Evolutionary conservation across 73 alveolate species (phyloP).

Genomic region (Breviolum minutum): DNA sequence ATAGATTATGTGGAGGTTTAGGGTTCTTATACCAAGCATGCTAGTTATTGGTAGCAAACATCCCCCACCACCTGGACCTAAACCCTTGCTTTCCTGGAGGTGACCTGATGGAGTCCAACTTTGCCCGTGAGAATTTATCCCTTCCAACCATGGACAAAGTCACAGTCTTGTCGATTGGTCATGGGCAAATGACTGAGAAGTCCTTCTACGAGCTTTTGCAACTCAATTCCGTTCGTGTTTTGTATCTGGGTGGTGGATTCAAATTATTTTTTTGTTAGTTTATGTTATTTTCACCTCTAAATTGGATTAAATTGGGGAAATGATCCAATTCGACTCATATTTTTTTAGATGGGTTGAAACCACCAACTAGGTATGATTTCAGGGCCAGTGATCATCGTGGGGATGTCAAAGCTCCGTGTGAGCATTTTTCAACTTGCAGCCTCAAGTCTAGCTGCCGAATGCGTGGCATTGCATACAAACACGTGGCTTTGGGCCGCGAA

Average conservation of each 20-base stretch:
- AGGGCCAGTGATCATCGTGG: slow-evolving; percentile 89
- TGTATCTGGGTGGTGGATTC: neutral
- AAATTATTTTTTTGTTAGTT: neutral
- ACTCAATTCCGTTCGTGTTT: slow-evolving; percentile 33
- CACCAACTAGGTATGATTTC: slow-evolving; percentile 60
- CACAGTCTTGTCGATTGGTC: slow-evolving; percentile 53
- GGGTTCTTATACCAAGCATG: neutral
- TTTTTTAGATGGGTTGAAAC: too few relatives aligned
- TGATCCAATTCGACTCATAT: too few relatives aligned
- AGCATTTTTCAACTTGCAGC: slow-evolving; percentile 50
- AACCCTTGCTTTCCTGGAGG: neutral
- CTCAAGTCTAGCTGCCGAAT: slow-evolving; percentile 69
- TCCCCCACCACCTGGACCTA: neutral
- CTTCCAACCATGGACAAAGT: slow-evolving; percentile 79
- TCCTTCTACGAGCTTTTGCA: slow-evolving; percentile 73
- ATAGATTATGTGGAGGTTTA: neutral
- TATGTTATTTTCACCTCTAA: neutral
- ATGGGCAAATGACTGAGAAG: slow-evolving; percentile 76
- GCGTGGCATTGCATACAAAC: slow-evolving; percentile 81
- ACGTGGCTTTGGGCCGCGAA: slow-evolving; percentile 74
- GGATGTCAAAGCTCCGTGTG: slow-evolving; percentile 55
- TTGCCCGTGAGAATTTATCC: slow-evolving; percentile 63
- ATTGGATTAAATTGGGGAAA: too few relatives aligned
- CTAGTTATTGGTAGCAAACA: neutral
- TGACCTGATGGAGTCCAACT: slow-evolving; percentile 73